phyloP scores from a whole-genome alignment of 1,284 basidiomycete genomes.

The Gymnopus androsaceus region DNA sequence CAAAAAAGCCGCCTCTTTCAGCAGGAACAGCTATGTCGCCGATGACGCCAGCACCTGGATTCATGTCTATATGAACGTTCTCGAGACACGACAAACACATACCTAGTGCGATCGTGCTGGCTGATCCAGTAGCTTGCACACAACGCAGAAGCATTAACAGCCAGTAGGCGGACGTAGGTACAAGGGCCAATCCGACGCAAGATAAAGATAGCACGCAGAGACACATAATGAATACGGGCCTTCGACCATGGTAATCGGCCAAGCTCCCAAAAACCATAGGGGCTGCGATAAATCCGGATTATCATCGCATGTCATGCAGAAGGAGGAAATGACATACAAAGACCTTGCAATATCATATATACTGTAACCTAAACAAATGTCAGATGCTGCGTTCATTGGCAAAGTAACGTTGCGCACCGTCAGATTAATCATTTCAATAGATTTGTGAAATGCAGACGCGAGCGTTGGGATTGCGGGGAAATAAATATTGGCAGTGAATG shows the following conservation, averaged over 20 bases:
- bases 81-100: background rate
- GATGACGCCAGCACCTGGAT: constrained; percentile 6
- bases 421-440: constrained; percentile 7
- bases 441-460: constrained; percentile 4
- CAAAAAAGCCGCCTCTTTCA: constrained; percentile 10
- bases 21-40: constrained; percentile 10
- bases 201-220: constrained; percentile 5
- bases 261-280: constrained; percentile 9
- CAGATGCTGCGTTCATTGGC: background rate
- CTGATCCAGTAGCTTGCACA: constrained; percentile 8
- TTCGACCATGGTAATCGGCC: constrained; percentile 5
- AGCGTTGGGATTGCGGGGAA: constrained; percentile 6
- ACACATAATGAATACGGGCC: constrained; percentile 3
- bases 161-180: constrained; percentile 6
- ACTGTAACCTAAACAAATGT: constrained; percentile 1
- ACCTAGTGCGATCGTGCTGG: constrained; percentile 11
- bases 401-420: constrained; percentile 1
- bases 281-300: background rate
- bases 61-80: background rate
- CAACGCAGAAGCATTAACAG: constrained; percentile 10
- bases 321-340: constrained; percentile 2
- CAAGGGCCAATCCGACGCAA: constrained; percentile 9
- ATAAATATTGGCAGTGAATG: constrained; percentile 12
- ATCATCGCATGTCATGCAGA: background rate
- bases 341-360: constrained; percentile 12